phyloP scores from a whole-genome alignment of 345 rosid species.

The Melaleuca quinquenervia region DNA sequence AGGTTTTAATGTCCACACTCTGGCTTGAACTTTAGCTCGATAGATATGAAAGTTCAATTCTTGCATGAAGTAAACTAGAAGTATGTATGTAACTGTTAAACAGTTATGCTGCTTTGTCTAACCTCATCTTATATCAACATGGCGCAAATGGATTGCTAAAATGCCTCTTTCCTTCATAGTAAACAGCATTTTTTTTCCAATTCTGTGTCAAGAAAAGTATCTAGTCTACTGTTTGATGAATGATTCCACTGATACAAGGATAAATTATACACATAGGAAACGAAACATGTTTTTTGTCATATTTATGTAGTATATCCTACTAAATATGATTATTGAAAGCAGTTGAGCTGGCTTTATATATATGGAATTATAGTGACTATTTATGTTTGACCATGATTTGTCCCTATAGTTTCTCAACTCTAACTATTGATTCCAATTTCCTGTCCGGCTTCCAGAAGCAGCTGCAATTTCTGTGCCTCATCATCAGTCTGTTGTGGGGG shows the following conservation, averaged over 20 bases:
- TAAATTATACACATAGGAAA: neutral
- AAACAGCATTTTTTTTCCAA: neutral
- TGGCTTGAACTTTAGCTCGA: neutral
- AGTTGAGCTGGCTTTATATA: neutral
- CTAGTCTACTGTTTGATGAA: neutral
- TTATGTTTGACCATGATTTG: neutral
- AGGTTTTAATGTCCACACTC: neutral
- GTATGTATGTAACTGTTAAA: neutral
- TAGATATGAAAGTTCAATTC: neutral
- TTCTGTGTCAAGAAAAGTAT: neutral
- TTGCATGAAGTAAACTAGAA: neutral
- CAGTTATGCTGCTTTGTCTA: neutral
- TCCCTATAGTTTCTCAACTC: neutral
- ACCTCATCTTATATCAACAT: neutral
- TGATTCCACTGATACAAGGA: neutral
- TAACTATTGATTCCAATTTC: neutral
- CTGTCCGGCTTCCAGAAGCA: constrained; percentile 33
- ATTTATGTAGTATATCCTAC: neutral
- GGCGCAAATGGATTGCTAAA: neutral
- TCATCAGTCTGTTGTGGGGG: constrained; percentile 54
- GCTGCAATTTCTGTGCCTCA: constrained; percentile 47
- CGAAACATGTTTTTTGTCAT: neutral
- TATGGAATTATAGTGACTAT: neutral
- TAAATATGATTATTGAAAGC: neutral
- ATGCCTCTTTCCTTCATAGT: neutral